Evolutionary conservation across 805 yeast species (phyloP).

Genomic region (Hanseniaspora pseudoguilliermondii): DNA sequence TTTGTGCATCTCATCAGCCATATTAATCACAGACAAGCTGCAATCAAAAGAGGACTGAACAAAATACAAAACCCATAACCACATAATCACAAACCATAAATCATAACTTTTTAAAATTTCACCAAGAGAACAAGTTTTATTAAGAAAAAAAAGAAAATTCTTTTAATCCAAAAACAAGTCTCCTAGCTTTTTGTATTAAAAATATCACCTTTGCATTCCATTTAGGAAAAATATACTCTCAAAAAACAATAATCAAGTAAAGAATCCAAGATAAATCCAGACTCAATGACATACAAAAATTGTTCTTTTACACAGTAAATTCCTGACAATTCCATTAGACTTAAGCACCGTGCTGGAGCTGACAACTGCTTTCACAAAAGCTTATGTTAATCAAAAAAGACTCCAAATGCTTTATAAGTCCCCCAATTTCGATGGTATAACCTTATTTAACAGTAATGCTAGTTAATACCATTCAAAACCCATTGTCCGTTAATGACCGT

Average conservation of each 20-base stretch:
- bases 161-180: not conserved
- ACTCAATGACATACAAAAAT: conserved; percentile 13
- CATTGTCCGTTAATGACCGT: conserved; percentile 13
- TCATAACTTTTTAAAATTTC: conserved; percentile 12
- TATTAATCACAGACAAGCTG: conserved; percentile 3
- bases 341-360: conserved; percentile 1
- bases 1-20: not conserved
- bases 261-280: not conserved
- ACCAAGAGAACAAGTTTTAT: not conserved
- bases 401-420: conserved; percentile 2
- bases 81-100: conserved; percentile 11
- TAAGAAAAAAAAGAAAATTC: not conserved
- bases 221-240: conserved; percentile 5
- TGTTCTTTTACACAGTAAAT: conserved; percentile 1
- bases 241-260: conserved; percentile 12
- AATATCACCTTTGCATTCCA: conserved; percentile 14
- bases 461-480: conserved; percentile 13
- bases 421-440: conserved; percentile 12
- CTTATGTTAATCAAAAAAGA: conserved; percentile 5
- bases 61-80: not conserved
- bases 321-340: conserved; percentile 11
- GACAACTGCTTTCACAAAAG: conserved; percentile 12
- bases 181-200: conserved; percentile 5
- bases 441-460: conserved; percentile 13
- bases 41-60: not conserved